phyloP scores from a whole-genome alignment of 495 filamentous ascomycete species.

The Cercophora samala region DNA sequence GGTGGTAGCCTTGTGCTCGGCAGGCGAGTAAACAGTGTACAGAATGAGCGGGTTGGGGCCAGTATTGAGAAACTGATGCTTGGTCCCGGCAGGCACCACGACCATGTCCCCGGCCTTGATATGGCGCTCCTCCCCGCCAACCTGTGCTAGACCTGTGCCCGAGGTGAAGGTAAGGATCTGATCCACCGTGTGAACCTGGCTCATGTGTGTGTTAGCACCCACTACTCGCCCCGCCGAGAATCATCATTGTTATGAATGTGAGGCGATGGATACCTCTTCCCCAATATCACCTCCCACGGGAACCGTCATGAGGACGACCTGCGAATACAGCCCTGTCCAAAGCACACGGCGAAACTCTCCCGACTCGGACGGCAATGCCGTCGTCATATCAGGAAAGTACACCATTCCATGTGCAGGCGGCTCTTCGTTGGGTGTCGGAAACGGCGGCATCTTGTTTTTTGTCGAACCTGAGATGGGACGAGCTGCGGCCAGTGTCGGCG shows the following conservation, averaged over 20 bases:
- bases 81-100: constrained; percentile 61
- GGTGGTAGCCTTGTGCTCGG: constrained; percentile 55
- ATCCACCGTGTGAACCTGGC: constrained; percentile 52
- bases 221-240: background rate
- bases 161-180: constrained; percentile 63
- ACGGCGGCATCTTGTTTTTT: constrained; percentile 20
- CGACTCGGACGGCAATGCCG: constrained; percentile 48
- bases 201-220: constrained; percentile 26
- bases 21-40: constrained; percentile 61
- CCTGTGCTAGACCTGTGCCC: constrained; percentile 54
- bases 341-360: constrained; percentile 59
- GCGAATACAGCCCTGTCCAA: constrained; percentile 59
- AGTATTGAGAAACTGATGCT: constrained; percentile 65
- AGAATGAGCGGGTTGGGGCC: constrained; percentile 52
- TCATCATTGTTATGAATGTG: no score
- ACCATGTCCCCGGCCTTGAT: constrained; percentile 59
- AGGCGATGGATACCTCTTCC: constrained; percentile 49
- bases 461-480: background rate
- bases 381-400: constrained; percentile 54
- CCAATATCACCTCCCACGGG: constrained; percentile 63
- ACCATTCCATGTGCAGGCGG: constrained; percentile 56
- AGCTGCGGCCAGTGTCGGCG: background rate
- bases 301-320: constrained; percentile 62
- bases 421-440: constrained; percentile 30
- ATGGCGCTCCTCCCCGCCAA: constrained; percentile 56